Evolutionary conservation across 805 yeast species (phyloP), one percentile per base, ranked within the genome.

Genomic region (Groenewaldozyma salmanticensis): DNA sequence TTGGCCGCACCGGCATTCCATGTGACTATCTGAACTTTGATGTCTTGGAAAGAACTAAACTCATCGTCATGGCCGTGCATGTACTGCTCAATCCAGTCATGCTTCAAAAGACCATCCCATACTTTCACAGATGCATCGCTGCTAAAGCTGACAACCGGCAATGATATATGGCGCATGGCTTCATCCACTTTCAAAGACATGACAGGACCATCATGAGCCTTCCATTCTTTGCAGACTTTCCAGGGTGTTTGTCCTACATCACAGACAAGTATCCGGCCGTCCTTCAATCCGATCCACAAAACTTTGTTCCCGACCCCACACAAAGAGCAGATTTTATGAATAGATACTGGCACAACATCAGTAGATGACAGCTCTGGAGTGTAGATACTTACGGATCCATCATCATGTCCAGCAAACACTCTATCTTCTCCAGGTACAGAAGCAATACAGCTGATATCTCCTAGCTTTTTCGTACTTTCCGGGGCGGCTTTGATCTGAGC

Each of bases 1-100:
- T 52, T 49, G 3, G 61, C 48, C 6, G 68, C 65, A 6, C 67
- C 71, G 4, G 62, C 61, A 41, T 66, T 66, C 70, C 70, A 66
- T 3, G 67, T 59, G 21, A 65, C 46, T 1, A 65, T 50, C 21
- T 52, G 52, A 4, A 63, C 60, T n/a, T 38, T 43, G 16, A 61
- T 32, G 5, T 45, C 42, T 11, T 47, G 36, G 37, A 53, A 52
- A 2, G 50, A 15, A 35, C 63, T 55, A 42, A 51, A 60, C 24
- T 54, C 57, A 5, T 42, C 47, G 17, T 48, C 50, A 20, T 56
- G 55, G 19, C 37, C 43, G 6, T 50, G 46, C 57, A 60, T 49
- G 35, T 53, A 42, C 53, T 42, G 32, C 42, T 52, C 57, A 18
- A 54, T 48, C 62, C 62, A 58, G 37, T 57, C 64, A 15, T 46